These are phyloP conservation scores for Cystobasidium sp. DNA, from an alignment of 1,284 basidiomycete species.

Conservation along the genomic window DNA sequence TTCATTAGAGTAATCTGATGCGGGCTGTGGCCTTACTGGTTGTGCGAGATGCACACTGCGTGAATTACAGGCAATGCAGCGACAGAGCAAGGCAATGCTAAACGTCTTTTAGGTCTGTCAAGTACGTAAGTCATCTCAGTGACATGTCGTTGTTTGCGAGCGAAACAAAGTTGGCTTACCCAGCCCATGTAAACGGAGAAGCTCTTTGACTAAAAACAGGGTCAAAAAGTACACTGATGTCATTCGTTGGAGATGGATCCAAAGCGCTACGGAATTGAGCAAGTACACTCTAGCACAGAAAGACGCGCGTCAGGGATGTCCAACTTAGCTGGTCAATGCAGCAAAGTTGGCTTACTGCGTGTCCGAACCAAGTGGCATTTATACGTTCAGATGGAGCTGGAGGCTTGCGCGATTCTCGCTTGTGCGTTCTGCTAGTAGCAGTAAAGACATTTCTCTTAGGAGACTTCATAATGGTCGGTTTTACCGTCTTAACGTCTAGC, in stretches of 20 bases:
- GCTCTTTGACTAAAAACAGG: constrained; percentile 53
- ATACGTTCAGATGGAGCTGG: too few relatives aligned
- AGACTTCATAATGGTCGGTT: too few relatives aligned
- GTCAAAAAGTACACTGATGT: constrained; percentile 51
- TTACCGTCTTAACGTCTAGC: too few relatives aligned
- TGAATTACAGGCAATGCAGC: constrained; percentile 52
- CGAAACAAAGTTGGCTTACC: constrained; percentile 41
- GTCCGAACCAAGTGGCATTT: too few relatives aligned
- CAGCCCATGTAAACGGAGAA: constrained; percentile 47
- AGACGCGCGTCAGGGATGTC: neutral
- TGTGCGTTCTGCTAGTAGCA: too few relatives aligned
- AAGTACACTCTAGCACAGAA: neutral
- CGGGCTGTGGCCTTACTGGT: too few relatives aligned
- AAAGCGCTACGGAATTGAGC: constrained; percentile 2
- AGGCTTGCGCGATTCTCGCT: too few relatives aligned
- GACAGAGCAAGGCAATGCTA: constrained; percentile 48
- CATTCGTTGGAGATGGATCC: neutral
- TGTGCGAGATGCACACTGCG: constrained; percentile 53
- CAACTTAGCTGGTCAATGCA: neutral
- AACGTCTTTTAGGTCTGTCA: constrained; percentile 49
- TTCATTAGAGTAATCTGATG: too few relatives aligned
- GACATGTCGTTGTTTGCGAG: neutral
- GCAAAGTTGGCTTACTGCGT: too few relatives aligned
- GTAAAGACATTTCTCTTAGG: too few relatives aligned
- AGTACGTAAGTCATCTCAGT: neutral